Base-by-base conservation (phyloP, 495 filamentous ascomycete genomes). In the Extremus antarcticus region DNA sequence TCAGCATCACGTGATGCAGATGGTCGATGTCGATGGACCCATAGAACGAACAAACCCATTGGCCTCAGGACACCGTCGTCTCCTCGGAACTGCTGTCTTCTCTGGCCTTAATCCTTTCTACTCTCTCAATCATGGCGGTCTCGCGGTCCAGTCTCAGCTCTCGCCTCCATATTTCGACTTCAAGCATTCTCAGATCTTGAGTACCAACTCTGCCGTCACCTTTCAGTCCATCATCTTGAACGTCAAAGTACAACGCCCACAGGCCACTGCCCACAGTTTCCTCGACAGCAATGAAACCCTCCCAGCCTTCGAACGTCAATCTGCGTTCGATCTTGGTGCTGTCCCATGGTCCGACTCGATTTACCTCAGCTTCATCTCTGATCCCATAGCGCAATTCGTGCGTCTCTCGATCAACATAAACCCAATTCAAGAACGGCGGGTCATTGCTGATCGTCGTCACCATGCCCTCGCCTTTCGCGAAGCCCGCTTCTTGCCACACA, bases 191-290 rank as follows among this genome's bases (percentile, higher is more conserved):
- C 35, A 52, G 51, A 13, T 24, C 55, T 16, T 52, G 39, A 2
- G 17, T 47, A 11, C 55, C 55, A 15, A 35, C 13, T 49, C 46
- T 48, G 3, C 35, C 55, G 8, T 45, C 39, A 3, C 60, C 56
- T 32, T 50, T 54, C 53, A 72, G 47, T 10, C 56, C 65, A 59
- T 81, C 73, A 8, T 73, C 73, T 53, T 78, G 68, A 8, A 68
- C 65, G 67, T 82, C 79, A 62, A 72, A 79, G 66, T 82, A 81
- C 21, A 83, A 52, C 43, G 72, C 76, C 80, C 81, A 83, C 20
- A 65, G 63, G 13, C 69, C 75, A 25, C 40, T 49, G 8, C 50
- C 52, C 23, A 43, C 38, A 2, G 39, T 45, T 35, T 69, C 66
- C 49, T 69, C 59, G 3, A 67, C 66, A 22, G 66, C 66, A 24